These are phyloP conservation scores for Salinomyces thailandicus DNA, from an alignment of 2,329 filamentous ascomycete genomes.

Conservation along the genomic window DNA sequence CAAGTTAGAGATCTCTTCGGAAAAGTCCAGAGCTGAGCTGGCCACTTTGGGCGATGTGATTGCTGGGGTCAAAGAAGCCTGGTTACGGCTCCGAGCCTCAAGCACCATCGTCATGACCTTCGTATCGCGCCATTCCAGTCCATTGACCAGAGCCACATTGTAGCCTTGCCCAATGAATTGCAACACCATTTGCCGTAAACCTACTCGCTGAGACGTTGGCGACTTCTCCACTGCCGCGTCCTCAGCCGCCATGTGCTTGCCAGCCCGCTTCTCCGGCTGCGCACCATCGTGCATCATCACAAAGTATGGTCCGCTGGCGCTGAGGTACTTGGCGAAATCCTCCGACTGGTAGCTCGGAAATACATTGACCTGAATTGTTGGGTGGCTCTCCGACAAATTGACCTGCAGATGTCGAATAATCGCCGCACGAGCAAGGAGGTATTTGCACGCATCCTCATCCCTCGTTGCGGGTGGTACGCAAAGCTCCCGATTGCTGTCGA, in stretches of 20 bases:
- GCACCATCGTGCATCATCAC: conserved; percentile 58
- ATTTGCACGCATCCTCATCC: conserved; percentile 37
- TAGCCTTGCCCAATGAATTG: conserved; percentile 46
- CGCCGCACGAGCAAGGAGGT: conserved; percentile 50
- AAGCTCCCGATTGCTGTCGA: conserved; percentile 45
- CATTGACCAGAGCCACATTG: conserved; percentile 55
- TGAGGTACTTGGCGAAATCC: conserved; percentile 47
- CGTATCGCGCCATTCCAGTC: conserved; percentile 52
- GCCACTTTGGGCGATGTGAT: background rate
- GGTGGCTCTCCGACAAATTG: conserved; percentile 31
- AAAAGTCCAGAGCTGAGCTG: conserved; percentile 8
- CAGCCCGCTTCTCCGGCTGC: conserved; percentile 12
- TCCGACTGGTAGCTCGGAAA: conserved; percentile 40
- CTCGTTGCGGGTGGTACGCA: conserved; percentile 42
- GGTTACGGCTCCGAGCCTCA: conserved; percentile 16
- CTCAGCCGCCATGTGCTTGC: conserved; percentile 8
- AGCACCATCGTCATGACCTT: conserved; percentile 47
- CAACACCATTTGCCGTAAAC: conserved; percentile 42
- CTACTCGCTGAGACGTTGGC: conserved; percentile 12
- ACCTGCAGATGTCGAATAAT: conserved; percentile 53
- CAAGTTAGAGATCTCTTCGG: conserved; percentile 11
- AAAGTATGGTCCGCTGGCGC: conserved; percentile 49
- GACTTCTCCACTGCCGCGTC: conserved; percentile 4
- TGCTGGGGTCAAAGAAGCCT: conserved; percentile 3
- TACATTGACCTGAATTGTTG: conserved; percentile 35